Base-by-base conservation (phyloP, 2,329 filamentous ascomycete genomes). In the Colletotrichum siamense region DNA sequence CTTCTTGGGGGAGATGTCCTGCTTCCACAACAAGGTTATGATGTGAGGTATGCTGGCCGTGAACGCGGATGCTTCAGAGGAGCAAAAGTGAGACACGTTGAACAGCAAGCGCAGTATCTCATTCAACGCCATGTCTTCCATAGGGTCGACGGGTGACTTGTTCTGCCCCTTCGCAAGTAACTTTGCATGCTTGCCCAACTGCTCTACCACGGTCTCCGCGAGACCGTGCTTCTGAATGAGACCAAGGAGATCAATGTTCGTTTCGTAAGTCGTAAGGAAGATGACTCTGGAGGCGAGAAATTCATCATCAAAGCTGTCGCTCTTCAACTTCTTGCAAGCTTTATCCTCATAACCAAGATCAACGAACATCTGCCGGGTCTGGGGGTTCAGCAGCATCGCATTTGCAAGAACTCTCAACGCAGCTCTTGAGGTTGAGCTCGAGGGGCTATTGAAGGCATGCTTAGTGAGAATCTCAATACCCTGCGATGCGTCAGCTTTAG, bases 81-180 rank as follows among this genome's bases (percentile, higher is more conserved):
- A 91, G 79, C 93, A 94, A 81, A 93, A 92, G 80, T 96, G 93
- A 3, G 94, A 94, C 69, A 98, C 89, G 84, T 98, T 98, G 88
- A 98, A 99, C 68, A 98, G 86, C 55, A 99, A 89, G 82, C 98
- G 98, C 66, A 97, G 87, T 0, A 94, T 96, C 84, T 99, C 96
- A 10, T 89, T 89, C 49, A 99, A 88, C 1, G 96, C 95, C 91
- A 96, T 92, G 75, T 94, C 92, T 78, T 94, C 92, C 89, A 96
- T 94, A 0, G 91, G 90, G 57, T 91, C 86, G 15, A 79, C 79
- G 13, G 80, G 82, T 28, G 82, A 78, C 62, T 84, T 85, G 62
- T 81, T 79, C n/a, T 67, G 61, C 8, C 44, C 34, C 63, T 52
- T 82, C 81, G 24, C 78, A 10, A 84, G 70, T 5, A 84, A 79